Evolutionary conservation across 1,284 basidiomycete species (phyloP), one percentile per base, ranked within the genome.

Genomic region (Leccinum ponderosum): DNA sequence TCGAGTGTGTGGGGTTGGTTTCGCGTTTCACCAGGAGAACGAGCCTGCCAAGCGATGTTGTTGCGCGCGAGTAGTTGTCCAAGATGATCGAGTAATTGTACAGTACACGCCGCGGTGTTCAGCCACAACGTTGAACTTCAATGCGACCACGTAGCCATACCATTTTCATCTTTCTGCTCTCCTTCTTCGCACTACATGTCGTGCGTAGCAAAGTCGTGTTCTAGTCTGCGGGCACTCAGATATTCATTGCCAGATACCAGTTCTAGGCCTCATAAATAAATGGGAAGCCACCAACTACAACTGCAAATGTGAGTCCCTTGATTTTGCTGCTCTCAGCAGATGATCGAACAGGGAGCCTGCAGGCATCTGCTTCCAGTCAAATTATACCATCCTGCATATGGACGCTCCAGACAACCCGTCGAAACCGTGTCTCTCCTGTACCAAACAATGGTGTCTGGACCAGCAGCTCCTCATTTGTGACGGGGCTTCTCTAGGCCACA

Each of bases 381-480:
- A 95, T 73, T 95, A 93, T 70, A 88, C 91, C 20, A 97, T 96
- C 70, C 80, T 97, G 61, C 91, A 87, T 50, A 81, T 97, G 64
- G 87, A 89, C 67, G 83, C 86, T 35, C 92, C 94, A 7, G 88
- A 93, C 68, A 90, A 92, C 68, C 91, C 93, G 2, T 84, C 85
- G 29, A 93, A 96, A 74, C 95, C 95, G 6, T 98, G 95, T 76
- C 79, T 95, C 22, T 90, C 91, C 6, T 98, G 95, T 74, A 97
- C 94, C 9, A 93, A 94, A 69, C 91, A 95, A 73, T 98, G 95
- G 89, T 98, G 95, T 77, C 80, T 96, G 56, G 94, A 97, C 71
- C 95, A 94, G 76, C 94, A 95, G 71, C 82, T 97, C 31, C 78
- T 83, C 6, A 96, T 95, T 57, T 97, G 95, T 72, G 81, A 85